phyloP scores from a whole-genome alignment of 805 yeast species.

The Limtongia smithiae region DNA sequence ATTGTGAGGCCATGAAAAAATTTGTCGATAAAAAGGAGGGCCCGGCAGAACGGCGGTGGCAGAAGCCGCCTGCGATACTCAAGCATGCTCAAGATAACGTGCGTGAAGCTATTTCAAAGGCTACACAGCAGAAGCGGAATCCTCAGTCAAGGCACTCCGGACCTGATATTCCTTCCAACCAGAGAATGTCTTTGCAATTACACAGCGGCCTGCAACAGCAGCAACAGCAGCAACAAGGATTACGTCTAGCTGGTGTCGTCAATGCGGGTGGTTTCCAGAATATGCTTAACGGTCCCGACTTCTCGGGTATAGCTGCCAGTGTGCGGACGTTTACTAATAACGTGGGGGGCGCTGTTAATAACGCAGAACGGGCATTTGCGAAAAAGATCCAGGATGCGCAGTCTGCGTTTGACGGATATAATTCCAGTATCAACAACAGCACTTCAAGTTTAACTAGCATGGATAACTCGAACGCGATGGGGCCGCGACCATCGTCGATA shows the following conservation, averaged over 20 bases:
- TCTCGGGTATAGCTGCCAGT: slow-evolving; percentile 20
- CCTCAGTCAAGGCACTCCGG: slow-evolving; percentile 2
- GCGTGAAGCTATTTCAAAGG: slow-evolving; percentile 27
- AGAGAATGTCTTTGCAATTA: too few relatives aligned
- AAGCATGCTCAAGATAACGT: slow-evolving; percentile 26
- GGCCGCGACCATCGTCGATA: background rate
- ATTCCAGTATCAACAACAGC: slow-evolving; percentile 14
- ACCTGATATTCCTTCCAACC: too few relatives aligned
- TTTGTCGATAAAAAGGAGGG: slow-evolving; percentile 30
- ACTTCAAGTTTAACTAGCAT: slow-evolving; percentile 11
- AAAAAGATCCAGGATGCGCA: too few relatives aligned
- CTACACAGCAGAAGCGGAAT: slow-evolving; percentile 9
- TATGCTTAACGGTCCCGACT: slow-evolving; percentile 12
- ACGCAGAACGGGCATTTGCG: slow-evolving; percentile 1
- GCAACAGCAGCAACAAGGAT: too few relatives aligned
- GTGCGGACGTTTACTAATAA: slow-evolving; percentile 19
- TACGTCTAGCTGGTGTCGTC: background rate
- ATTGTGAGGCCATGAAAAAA: slow-evolving; percentile 30
- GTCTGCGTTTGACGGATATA: slow-evolving; percentile 9
- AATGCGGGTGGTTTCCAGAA: background rate
- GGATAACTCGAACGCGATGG: background rate
- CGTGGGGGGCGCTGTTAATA: background rate
- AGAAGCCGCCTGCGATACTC: slow-evolving; percentile 17
- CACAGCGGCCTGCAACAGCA: too few relatives aligned
- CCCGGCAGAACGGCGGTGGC: slow-evolving; percentile 23